Evolutionary conservation across 2,329 filamentous ascomycete species (phyloP).

Genomic region (Didymella pomorum): DNA sequence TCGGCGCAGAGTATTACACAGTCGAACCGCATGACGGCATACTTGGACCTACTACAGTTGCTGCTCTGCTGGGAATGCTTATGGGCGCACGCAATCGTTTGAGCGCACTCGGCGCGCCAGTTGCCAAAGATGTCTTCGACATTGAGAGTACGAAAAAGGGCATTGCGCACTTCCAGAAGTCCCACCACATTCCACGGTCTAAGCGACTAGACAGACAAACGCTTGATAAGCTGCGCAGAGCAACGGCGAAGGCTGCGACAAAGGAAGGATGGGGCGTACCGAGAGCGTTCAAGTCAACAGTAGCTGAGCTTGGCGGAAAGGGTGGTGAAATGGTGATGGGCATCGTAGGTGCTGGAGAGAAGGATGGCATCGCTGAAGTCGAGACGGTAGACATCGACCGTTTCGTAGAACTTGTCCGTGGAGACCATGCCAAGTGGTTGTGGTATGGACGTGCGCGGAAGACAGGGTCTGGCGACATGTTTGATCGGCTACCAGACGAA

Average conservation of each 20-base stretch:
- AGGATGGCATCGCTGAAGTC: conserved; percentile 88
- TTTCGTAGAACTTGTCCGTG: conserved; percentile 79
- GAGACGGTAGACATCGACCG: conserved; percentile 90
- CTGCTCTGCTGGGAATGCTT: conserved; percentile 84
- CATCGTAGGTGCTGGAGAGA: conserved; percentile 85
- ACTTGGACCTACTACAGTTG: conserved; percentile 88
- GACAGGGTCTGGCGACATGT: conserved; percentile 51
- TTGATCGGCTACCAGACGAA: conserved; percentile 49
- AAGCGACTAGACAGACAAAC: conserved; percentile 84
- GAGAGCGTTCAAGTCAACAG: conserved; percentile 91
- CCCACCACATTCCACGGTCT: conserved; percentile 79
- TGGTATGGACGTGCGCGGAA: conserved; percentile 92
- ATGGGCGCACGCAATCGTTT: conserved; percentile 91
- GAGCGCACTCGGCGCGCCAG: conserved; percentile 82
- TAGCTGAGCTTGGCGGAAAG: conserved; percentile 92
- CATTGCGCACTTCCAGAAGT: conserved; percentile 88
- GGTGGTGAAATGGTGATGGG: conserved; percentile 93
- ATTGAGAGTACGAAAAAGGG: conserved; percentile 81
- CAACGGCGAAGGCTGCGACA: conserved; percentile 88
- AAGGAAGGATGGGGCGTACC: conserved; percentile 93
- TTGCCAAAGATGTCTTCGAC: conserved; percentile 92
- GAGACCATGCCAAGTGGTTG: conserved; percentile 88
- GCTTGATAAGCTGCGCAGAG: conserved; percentile 77
- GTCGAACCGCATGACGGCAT: conserved; percentile 93
- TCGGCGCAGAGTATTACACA: conserved; percentile 90